Evolutionary conservation across 352 stramenopile species (phyloP).

Genomic region (Globisporangium iwayamae): DNA sequence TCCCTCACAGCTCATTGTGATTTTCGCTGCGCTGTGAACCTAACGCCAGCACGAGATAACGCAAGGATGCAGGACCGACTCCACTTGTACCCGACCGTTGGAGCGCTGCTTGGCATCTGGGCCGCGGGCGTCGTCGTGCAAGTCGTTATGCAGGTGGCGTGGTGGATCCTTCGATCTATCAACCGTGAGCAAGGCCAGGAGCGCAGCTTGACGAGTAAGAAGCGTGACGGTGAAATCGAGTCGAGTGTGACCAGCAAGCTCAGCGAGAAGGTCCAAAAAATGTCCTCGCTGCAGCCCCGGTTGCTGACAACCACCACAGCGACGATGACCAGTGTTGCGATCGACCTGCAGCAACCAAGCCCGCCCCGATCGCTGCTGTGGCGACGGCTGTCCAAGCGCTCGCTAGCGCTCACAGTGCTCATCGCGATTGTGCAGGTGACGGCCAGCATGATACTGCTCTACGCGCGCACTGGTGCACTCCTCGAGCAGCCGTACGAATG

Average conservation of each 20-base stretch:
- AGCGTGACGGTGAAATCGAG: constrained; percentile 12
- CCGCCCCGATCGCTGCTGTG: constrained; percentile 11
- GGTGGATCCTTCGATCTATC: constrained; percentile 8
- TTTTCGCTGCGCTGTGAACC: not conserved
- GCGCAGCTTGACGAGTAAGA: not conserved
- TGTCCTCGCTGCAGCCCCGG: not conserved
- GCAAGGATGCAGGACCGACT: constrained; percentile 29
- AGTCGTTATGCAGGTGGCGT: constrained; percentile 23
- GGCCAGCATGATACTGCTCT: constrained; percentile 37
- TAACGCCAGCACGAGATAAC: not conserved
- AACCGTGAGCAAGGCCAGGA: constrained; percentile 3
- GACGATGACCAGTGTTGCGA: not conserved
- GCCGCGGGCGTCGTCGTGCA: constrained; percentile 24
- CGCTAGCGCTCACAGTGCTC: constrained; percentile 19
- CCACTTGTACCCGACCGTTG: constrained; percentile 40
- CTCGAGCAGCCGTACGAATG: constrained; percentile 54
- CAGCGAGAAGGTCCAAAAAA: not conserved
- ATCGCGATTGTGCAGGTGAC: constrained; percentile 7
- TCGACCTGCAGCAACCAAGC: not conserved
- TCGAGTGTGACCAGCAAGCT: not conserved
- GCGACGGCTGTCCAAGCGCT: constrained; percentile 23
- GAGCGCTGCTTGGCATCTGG: constrained; percentile 31
- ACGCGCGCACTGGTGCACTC: constrained; percentile 42
- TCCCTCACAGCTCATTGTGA: not conserved
- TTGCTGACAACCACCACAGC: not conserved